phyloP scores from a whole-genome alignment of 768 basidiomycete species.

The Omphalotus guepiniiformis region DNA sequence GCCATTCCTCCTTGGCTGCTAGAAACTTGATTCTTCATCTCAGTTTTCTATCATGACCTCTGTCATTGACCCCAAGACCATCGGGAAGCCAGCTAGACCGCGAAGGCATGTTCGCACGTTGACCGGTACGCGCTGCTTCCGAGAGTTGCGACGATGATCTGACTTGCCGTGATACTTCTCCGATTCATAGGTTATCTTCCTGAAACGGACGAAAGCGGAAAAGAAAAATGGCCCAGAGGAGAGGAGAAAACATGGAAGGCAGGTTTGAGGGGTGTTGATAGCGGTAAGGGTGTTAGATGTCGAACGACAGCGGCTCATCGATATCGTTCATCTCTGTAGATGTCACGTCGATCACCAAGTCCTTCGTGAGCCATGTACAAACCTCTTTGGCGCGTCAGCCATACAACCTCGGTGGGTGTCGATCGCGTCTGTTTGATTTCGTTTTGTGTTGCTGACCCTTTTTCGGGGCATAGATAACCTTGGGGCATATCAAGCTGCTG shows the following conservation, averaged over 20 bases:
- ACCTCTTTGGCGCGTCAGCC: conserved; percentile 89
- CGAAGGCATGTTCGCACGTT: conserved; percentile 68
- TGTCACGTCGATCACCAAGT: conserved; percentile 59
- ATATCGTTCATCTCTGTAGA: conserved; percentile 32
- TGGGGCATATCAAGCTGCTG: conserved; percentile 90
- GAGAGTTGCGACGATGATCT: neutral
- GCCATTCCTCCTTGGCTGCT: too few species aligned
- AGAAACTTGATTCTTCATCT: neutral
- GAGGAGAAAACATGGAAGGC: conserved; percentile 74
- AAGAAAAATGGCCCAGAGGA: conserved; percentile 83
- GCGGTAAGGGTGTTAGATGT: conserved; percentile 32
- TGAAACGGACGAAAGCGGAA: conserved; percentile 69
- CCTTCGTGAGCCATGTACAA: conserved; percentile 79
- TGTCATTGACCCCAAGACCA: conserved; percentile 57
- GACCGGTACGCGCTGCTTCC: conserved; percentile 39
- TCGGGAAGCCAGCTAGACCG: conserved; percentile 56
- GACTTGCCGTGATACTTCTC: neutral
- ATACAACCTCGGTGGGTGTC: conserved; percentile 67
- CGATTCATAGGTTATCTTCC: conserved; percentile 62
- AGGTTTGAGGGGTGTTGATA: conserved; percentile 52
- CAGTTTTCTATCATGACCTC: conserved; percentile 48
- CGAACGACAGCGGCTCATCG: neutral
- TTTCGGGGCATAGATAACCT: conserved; percentile 48
- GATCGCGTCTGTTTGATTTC: neutral
- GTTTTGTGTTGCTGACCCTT: neutral